Evolutionary conservation across 1,284 basidiomycete species (phyloP).

Genomic region (Ceratobasidium sp.): DNA sequence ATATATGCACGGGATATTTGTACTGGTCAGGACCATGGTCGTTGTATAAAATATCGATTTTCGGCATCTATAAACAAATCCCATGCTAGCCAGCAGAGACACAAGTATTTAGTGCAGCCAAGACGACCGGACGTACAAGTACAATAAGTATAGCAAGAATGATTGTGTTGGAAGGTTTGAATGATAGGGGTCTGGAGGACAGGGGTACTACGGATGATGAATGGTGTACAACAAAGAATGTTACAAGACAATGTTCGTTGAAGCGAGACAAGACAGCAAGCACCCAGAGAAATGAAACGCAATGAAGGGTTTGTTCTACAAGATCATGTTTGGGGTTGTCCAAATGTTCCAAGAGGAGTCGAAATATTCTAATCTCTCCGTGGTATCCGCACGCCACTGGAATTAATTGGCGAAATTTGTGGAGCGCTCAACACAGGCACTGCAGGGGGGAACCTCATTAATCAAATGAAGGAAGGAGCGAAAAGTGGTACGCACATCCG

Average conservation of each 20-base stretch:
- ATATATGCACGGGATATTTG: too few species aligned
- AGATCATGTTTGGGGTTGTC: too few species aligned
- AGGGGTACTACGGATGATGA: too few species aligned
- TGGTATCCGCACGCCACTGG: too few species aligned
- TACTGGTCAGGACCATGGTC: too few species aligned
- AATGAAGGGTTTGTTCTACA: not conserved
- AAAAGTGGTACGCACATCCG: constrained; percentile 11
- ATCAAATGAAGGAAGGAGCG: not conserved
- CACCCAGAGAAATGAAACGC: not conserved
- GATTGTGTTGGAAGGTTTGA: not conserved
- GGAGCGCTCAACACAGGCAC: constrained; percentile 17
- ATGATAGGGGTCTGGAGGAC: too few species aligned
- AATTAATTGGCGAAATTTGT: not conserved
- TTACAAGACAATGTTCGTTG: not conserved
- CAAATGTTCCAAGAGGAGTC: too few species aligned
- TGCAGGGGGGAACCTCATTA: not conserved
- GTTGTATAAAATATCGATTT: too few species aligned
- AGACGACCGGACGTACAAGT: not conserved
- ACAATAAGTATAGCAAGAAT: not conserved
- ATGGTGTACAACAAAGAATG: constrained; percentile 7
- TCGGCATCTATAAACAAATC: not conserved
- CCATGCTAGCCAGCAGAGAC: too few species aligned
- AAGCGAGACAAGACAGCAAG: not conserved
- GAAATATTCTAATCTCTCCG: too few species aligned
- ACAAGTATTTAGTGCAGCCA: not conserved